Evolutionary conservation across 306 rosid species (phyloP), one percentile per base, ranked within the genome.

Genomic region (Fragaria iinumae): DNA sequence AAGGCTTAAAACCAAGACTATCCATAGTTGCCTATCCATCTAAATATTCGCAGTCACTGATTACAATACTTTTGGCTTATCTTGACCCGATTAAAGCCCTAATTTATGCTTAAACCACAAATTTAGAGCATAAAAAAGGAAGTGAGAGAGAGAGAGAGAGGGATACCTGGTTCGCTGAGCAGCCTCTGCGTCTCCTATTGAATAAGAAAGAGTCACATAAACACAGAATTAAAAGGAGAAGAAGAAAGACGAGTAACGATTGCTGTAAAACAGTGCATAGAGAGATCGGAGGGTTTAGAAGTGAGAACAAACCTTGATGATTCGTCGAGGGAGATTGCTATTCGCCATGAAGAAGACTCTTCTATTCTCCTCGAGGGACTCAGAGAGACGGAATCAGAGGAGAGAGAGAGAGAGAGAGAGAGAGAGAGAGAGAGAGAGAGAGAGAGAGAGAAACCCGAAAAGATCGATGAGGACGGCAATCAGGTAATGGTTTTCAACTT

Each of bases 101-200:
- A 53, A 72, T 34, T 34, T 3, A 72, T 34, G 64, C 39, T 52
- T 53, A 32, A n/a, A 45, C 39, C 16, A 67, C 50, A 67, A 43
- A 41, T 20, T 41, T n/a, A 39, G 49, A 10, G 71, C 18, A 39
- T 18, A 66, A 7, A 38, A 10, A 11, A 41, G 12, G 10, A n/a
- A 67, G 32, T 20, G 32, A 4, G 25, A 20, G 13, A 69, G 25
- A 25, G 34, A 23, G 6, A 44, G 55, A 27, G 59, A 14, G 59
- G 18, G 36, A 10, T 21, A 82, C 85, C 85, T 57, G 85, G 82
- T 78, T 82, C 85, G 57, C 85, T 82, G 76, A 82, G 85, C 43
- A 82, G 85, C 75, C 85, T 79, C 82, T 82, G 85, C 49, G 85
- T 82, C 67, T 82, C 82, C 85, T 78, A 44, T 44, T 65, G 67